Base-by-base conservation (phyloP, 129 eudicot species). In the Tanacetum coccineum region DNA sequence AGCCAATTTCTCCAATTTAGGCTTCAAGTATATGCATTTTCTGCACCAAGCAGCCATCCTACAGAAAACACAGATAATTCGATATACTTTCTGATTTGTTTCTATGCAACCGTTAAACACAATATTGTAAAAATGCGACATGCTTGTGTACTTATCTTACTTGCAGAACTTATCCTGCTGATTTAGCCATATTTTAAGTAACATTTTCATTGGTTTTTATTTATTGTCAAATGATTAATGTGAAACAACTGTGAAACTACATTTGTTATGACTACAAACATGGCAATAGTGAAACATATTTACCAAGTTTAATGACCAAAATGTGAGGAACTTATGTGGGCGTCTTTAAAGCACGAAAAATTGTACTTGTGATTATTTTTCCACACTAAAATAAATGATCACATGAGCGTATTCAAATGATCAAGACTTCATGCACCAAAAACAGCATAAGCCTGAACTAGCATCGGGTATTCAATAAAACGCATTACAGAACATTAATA, bases 11-110 rank as follows among this genome's bases (percentile, higher is more conserved):
- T 93, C 99, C 82, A 93, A 76, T 67, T 93, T 93, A 44, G 99
- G 99, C 85, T 87, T 93, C 87, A 93, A 75, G 74, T 86, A 93
- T 17, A 93, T 93, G 85, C 99, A 93, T 78, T 93, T 93, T 73
- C 99, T 83, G 71, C 99, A 93, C 99, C 99, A 93, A 51, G 85
- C 71, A 66, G 99, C 99, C 99, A 93, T 89, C 99, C 99, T 86
- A 64, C 65, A 68, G 64, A 71, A 54, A 64, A 57, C 63, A 70
- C 69, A 60, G 26, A 65, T 56, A 51, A 68, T 47, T 59, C 40
- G 40, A 13, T 2, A 51, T 28, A 25, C 64, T 13, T 48, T 66
- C 47, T 66, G 3, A 49, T 36, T 6, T 54, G 22, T 52, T 54
- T 15, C 9, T 56, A 19, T 39, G 57, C 21, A 56, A 55, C 8